phyloP scores from a whole-genome alignment of 2,329 filamentous ascomycete species.

The Xylaria sp. region DNA sequence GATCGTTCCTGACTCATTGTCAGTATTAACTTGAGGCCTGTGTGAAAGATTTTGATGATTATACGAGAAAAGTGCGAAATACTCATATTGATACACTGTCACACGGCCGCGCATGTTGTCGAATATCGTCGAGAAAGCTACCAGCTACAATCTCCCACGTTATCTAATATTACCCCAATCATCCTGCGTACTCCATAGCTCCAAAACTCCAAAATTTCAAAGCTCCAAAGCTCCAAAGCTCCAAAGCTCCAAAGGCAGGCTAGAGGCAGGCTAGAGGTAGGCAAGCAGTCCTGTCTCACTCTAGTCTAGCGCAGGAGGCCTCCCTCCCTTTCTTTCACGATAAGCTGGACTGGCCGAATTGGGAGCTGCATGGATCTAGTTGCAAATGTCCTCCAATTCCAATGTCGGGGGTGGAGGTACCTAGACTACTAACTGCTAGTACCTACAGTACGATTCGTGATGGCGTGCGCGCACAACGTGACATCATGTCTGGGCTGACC shows the following conservation, averaged over 20 bases:
- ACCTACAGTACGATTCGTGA: not conserved
- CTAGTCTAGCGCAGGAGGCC: not conserved
- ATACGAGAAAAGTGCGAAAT: not conserved
- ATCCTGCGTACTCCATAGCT: not conserved
- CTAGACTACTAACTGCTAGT: too few relatives aligned
- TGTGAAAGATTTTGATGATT: not conserved
- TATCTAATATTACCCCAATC: not conserved
- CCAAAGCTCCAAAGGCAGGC: not conserved
- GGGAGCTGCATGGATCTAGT: not conserved
- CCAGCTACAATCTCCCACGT: not conserved
- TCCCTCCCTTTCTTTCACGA: not conserved
- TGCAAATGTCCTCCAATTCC: not conserved
- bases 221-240: not conserved
- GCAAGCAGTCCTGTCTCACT: not conserved
- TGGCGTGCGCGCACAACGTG: not conserved
- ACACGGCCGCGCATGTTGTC: not conserved
- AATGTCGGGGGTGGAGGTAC: not conserved
- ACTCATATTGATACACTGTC: not conserved
- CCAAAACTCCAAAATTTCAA: too few relatives aligned
- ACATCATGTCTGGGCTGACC: constrained; percentile 4
- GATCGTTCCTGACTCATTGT: not conserved
- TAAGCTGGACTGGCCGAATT: not conserved
- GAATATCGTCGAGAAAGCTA: not conserved
- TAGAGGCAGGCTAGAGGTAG: not conserved
- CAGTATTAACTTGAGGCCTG: not conserved